Base-by-base conservation (phyloP, 2,329 filamentous ascomycete genomes). In the Penicillium olsonii region DNA sequence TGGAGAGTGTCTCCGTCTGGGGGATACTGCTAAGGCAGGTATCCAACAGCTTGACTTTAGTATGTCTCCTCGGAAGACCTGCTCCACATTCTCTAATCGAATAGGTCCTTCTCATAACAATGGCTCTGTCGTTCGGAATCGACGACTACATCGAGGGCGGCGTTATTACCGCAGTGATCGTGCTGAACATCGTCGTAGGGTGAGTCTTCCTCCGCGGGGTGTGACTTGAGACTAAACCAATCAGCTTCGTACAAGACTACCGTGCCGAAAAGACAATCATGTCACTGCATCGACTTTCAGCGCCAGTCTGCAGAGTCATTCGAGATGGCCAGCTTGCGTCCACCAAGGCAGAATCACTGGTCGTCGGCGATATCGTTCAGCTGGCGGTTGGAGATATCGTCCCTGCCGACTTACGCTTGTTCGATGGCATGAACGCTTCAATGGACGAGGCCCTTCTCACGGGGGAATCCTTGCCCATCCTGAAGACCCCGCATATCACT, bases 21-120 rank as follows among this genome's bases (percentile, higher is more conserved):
- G 82, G 87, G 74, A 87, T 90, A 75, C 80, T 90, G 74, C 71
- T 90, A 73, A 87, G 85, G 66, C 87, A 90, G 75, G 81, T 89
- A 61, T 87, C 86, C 58, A 90, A 90, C 75, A 87, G 85, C 74
- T 76, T 90, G 72, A 90, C 87, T 56, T 78, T 87, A 67, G 84
- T 78, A 71, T 61, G 72, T 65, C 41, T 43, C 41, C 31, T 54
- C 48, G 14, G 17, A 20, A 24, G n/a, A 3, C 6, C 19, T 35
- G 10, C 8, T n/a, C n/a, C 4, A 24, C 8, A 24, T 24, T 22
- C 15, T 42, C 42, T 42, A 42, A 31, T 45, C 17, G 5, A 38
- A n/a, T 20, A 88, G 86, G 85, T 88, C 55, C 83, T 91, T 60
- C 77, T 90, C 59, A 83, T 88, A 63, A 87, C 88, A 63, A 89